Conservation (phyloP, 2,329 filamentous ascomycete genomes). For the Emydomyces testavorans region DNA sequence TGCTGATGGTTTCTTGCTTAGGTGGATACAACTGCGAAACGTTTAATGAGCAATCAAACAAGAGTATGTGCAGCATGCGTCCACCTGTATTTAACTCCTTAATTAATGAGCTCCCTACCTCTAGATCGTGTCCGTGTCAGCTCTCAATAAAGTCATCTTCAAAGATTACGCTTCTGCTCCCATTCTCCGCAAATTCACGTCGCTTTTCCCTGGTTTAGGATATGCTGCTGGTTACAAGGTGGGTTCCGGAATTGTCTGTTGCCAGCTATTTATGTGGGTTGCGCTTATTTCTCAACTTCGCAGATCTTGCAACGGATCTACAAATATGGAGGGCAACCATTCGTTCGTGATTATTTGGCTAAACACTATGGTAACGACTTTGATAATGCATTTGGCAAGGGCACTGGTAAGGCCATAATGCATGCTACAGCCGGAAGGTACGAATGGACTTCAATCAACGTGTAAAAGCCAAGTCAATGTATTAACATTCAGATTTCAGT, state of each 20-base stretch:
- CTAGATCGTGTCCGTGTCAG: conserved; percentile 46
- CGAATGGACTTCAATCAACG: conserved; percentile 16
- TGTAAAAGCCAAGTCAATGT: conserved; percentile 1
- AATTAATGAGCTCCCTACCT: not conserved
- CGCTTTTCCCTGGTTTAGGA: conserved; percentile 89
- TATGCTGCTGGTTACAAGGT: conserved; percentile 97
- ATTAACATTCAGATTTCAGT: conserved; percentile 36
- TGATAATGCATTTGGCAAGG: conserved; percentile 82
- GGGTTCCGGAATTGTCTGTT: conserved; percentile 4
- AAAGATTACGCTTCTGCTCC: conserved; percentile 69
- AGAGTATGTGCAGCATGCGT: conserved; percentile 42
- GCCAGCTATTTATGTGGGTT: not conserved
- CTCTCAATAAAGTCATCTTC: conserved; percentile 88
- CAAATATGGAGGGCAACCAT: conserved; percentile 96
- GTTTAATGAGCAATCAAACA: conserved; percentile 95
- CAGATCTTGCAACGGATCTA: conserved; percentile 87
- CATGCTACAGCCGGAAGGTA: conserved; percentile 89
- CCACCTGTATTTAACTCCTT: not conserved
- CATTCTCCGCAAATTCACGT: conserved; percentile 69
- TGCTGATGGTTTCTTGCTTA: conserved; percentile 27
- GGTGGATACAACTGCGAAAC: conserved; percentile 98
- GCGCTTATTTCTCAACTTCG: not conserved
- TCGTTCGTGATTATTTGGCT: conserved; percentile 79
- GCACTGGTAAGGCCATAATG: conserved; percentile 96
- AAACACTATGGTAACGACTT: conserved; percentile 71